These are phyloP conservation scores for Aspergillus sp. DNA, from an alignment of 2,329 filamentous ascomycete genomes.

Conservation along the genomic window DNA sequence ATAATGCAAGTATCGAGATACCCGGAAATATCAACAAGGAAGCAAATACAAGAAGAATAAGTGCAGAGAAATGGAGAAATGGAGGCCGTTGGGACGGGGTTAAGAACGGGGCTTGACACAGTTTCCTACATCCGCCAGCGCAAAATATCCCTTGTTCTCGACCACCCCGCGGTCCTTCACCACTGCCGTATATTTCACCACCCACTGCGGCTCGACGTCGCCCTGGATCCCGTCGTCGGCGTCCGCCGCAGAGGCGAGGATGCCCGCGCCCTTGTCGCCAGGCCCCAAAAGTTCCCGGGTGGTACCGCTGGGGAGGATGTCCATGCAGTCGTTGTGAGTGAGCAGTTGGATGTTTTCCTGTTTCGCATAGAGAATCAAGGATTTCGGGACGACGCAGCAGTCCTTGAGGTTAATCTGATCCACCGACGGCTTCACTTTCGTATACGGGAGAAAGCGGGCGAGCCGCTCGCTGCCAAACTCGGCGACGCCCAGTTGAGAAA, in stretches of 20 bases:
- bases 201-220: slow-evolving; percentile 85
- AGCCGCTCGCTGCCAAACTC: slow-evolving; percentile 89
- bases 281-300: slow-evolving; percentile 78
- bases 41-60: neutral
- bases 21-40: neutral
- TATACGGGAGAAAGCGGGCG: slow-evolving; percentile 69
- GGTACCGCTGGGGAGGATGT: slow-evolving; percentile 84
- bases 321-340: slow-evolving; percentile 90
- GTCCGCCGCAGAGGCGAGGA: slow-evolving; percentile 64
- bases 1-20: slow-evolving; percentile 4
- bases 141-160: slow-evolving; percentile 98
- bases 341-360: slow-evolving; percentile 79
- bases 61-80: slow-evolving; percentile 5
- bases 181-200: slow-evolving; percentile 95
- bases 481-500: slow-evolving; percentile 76
- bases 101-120: slow-evolving; percentile 35
- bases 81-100: slow-evolving; percentile 8
- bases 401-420: slow-evolving; percentile 96
- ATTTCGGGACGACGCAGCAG: slow-evolving; percentile 92
- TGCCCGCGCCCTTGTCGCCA: slow-evolving; percentile 68
- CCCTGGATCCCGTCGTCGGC: slow-evolving; percentile 62
- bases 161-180: slow-evolving; percentile 92
- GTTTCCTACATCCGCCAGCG: slow-evolving; percentile 68
- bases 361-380: slow-evolving; percentile 81
- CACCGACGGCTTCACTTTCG: slow-evolving; percentile 72